Evolutionary conservation across 208 protist species (phyloP), one percentile per base, ranked within the genome.

Genomic region (Leishmania guyanensis): DNA sequence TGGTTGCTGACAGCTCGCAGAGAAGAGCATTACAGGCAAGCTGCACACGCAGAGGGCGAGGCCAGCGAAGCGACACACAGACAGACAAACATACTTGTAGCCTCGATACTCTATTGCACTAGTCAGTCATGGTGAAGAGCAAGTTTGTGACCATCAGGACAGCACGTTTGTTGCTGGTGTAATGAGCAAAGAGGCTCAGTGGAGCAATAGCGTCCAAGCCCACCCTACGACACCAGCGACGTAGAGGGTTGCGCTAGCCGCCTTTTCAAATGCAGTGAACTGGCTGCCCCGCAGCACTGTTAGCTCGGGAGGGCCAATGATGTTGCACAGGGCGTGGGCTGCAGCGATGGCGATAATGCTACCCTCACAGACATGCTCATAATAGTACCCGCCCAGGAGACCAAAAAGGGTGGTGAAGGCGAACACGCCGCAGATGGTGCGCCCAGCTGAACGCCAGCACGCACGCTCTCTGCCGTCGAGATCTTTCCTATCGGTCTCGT

Each of bases 251-350:
- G 81, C 83, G n/a, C 77, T 79, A 3, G 73, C 65, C 6, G 53
- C 51, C 22, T 79, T 81, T 0, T 48, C 43, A 5, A 17, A 1
- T 0, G 29, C 12, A 5, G 72, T 20, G 3, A 14, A 8, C 2
- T 10, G 14, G 2, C 33, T 8, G 48, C 73, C 69, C 22, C 82
- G 77, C 48, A 85, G 73, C 2, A 79, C 48, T 1, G 20, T 33
- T 29, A 96, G 88, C 16, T 75, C 33, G 2, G 91, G 93, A 1
- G 90, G 72, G 2, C 91, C 93, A 39, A 96, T 75, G 16, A 93
- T 33, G 75, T 96, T 96, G 83, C 93, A 96, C 9, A 93, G 62
- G 0, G 85, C 77, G 84, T 96, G 93, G 1, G 84, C 80, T 17
- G 85, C 80, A 36, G 79, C 80, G 14, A 87, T 86, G 0, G 91